Evolutionary conservation across 208 protist genomes (phyloP).

Genomic region (Naegleria lovaniensis): DNA sequence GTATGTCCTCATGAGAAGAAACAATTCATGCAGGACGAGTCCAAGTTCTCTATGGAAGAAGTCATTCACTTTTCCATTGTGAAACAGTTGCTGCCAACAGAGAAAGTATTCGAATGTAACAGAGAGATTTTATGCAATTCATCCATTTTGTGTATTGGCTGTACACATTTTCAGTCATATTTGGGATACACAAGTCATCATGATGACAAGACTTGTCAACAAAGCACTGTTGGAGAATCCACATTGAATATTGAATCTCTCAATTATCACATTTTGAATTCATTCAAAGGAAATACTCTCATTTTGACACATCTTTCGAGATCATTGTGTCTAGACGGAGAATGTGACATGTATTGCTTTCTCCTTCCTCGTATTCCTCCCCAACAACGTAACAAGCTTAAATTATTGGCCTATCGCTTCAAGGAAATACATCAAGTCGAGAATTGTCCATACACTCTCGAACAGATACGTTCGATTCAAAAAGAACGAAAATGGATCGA

Average conservation of each 20-base stretch:
- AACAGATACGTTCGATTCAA: not conserved
- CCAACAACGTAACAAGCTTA: not conserved
- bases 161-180: not conserved
- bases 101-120: not conserved
- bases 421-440: not conserved
- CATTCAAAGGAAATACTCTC: not conserved
- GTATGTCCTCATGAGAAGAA: not conserved
- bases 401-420: not conserved
- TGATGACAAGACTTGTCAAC: not conserved
- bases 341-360: not conserved
- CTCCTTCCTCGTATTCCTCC: not conserved
- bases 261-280: not conserved
- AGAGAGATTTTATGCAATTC: not conserved
- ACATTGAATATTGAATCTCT: not conserved
- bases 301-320: not conserved
- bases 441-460: not conserved
- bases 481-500: not conserved
- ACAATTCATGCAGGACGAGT: not conserved
- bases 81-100: not conserved
- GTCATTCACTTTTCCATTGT: not conserved
- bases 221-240: not conserved
- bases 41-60: not conserved
- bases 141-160: not conserved
- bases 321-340: not conserved
- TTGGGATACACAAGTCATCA: not conserved